These are phyloP conservation scores for Penicillium oxalicum DNA, from an alignment of 2,329 filamentous ascomycete species.

Conservation along the genomic window DNA sequence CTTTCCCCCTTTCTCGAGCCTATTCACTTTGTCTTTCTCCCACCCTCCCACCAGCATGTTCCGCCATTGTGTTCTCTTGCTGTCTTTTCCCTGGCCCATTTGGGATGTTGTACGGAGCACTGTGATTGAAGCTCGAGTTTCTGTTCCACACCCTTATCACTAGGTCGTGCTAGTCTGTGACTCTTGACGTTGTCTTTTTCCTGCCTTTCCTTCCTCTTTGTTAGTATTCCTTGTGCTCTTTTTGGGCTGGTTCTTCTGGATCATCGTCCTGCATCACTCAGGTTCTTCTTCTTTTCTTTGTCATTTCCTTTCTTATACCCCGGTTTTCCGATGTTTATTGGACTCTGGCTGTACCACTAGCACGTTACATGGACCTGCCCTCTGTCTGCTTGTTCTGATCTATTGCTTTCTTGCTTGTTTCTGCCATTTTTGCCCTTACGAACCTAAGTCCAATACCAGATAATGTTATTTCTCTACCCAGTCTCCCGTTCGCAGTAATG, in stretches of 20 bases:
- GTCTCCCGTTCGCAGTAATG: not conserved
- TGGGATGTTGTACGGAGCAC: too few species aligned
- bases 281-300: conserved; percentile 20
- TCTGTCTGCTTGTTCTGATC: conserved; percentile 13
- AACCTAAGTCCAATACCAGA: not conserved
- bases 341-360: conserved; percentile 26
- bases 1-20: conserved; percentile 8
- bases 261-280: conserved; percentile 1
- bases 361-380: conserved; percentile 14
- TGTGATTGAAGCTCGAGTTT: too few species aligned
- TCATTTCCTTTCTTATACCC: conserved; percentile 22
- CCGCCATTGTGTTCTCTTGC: not conserved
- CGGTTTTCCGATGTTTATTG: conserved; percentile 25
- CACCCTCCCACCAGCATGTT: too few species aligned
- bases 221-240: too few species aligned
- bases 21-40: conserved; percentile 1
- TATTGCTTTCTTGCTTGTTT: conserved; percentile 3
- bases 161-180: too few species aligned
- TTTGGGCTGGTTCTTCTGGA: not conserved
- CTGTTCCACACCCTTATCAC: too few species aligned
- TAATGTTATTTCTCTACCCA: not conserved
- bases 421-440: conserved; percentile 5
- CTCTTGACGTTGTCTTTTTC: too few species aligned
- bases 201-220: too few species aligned
- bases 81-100: not conserved